Percentiles rank a stretch among this genome's conserved stretches.
Conservation (phyloP, 495 filamentous ascomycete species). For the Xylaria acuta region DNA sequence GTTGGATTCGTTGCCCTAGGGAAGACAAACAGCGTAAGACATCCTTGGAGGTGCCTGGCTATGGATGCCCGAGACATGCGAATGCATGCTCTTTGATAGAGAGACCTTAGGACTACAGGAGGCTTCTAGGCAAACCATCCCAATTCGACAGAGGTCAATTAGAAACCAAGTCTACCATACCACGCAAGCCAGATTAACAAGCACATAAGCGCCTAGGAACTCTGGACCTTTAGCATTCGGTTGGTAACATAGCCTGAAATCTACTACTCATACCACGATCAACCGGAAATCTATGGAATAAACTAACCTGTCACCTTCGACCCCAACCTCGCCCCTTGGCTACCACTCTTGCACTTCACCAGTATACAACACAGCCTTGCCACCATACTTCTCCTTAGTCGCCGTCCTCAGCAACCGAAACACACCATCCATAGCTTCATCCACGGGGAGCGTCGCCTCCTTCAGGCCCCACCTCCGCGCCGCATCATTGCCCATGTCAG, state of each 20-base stretch:
- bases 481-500: conserved; percentile 53
- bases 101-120: neutral
- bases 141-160: neutral
- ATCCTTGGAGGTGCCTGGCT: neutral
- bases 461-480: conserved; percentile 45
- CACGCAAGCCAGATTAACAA: neutral
- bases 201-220: neutral
- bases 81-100: neutral
- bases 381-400: conserved; percentile 48
- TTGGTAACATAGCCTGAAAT: neutral
- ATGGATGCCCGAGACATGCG: neutral
- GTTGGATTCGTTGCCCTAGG: neutral
- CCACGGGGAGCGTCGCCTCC: conserved; percentile 41
- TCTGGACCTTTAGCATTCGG: neutral
- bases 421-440: conserved; percentile 46
- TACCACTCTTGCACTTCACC: conserved; percentile 31
- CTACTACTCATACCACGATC: neutral
- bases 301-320: neutral
- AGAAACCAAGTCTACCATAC: neutral
- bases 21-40: neutral
- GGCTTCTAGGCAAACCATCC: neutral
- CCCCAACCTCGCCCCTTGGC: neutral
- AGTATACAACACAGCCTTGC: conserved; percentile 39
- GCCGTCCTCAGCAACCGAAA: conserved; percentile 46
- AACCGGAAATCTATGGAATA: neutral